A percentile compares a stretch with the other conserved stretches of the same genome.
These are phyloP conservation scores for Sporothrix globosa DNA, from an alignment of 2,329 filamentous ascomycete genomes.

Conservation along the genomic window DNA sequence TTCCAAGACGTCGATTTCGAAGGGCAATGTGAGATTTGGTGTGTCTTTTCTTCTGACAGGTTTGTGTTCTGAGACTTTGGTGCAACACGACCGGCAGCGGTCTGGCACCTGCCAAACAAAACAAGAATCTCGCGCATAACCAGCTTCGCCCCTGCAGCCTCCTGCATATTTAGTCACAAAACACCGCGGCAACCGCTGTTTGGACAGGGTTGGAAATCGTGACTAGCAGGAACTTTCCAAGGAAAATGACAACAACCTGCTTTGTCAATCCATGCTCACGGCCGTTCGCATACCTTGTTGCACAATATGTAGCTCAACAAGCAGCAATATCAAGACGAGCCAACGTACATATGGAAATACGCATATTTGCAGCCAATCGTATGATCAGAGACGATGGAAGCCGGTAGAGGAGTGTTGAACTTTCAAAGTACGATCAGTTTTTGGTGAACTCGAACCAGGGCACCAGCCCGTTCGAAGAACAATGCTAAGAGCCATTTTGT, in stretches of 20 bases:
- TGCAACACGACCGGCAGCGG: conserved; percentile 10
- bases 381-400: too few species aligned
- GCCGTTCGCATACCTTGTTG: conserved; percentile 20
- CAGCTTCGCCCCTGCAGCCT: conserved; percentile 16
- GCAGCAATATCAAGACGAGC: background rate
- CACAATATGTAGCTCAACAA: background rate
- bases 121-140: background rate
- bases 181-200: conserved; percentile 19
- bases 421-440: too few species aligned
- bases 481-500: too few species aligned
- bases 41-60: too few species aligned
- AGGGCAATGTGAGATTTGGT: too few species aligned
- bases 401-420: too few species aligned
- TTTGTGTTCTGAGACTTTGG: background rate
- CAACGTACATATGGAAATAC: too few species aligned
- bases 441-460: too few species aligned
- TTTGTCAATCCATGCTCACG: background rate
- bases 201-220: conserved; percentile 8
- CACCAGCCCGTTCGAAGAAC: too few species aligned
- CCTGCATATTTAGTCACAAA: conserved; percentile 14
- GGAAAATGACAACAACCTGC: background rate
- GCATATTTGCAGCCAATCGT: too few species aligned
- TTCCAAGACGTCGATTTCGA: too few species aligned
- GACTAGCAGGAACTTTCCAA: background rate
- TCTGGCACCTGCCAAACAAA: conserved; percentile 26